Conservation (phyloP, 2,329 filamentous ascomycete species). For the Daldinia eschscholtzii region DNA sequence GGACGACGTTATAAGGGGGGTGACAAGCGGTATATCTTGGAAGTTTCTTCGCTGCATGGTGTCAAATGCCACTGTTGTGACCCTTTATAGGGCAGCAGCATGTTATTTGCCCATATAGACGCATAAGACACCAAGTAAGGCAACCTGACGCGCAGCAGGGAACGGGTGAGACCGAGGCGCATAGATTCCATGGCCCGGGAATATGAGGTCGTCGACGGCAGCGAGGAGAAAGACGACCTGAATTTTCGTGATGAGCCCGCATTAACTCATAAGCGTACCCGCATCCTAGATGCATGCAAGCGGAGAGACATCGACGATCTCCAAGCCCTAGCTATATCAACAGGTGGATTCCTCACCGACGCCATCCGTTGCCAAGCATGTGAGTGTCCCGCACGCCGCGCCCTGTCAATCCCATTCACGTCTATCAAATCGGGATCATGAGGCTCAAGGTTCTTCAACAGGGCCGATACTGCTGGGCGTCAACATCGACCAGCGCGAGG, state of each 20-base stretch:
- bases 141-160: slow-evolving; percentile 34
- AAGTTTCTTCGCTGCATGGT: slow-evolving; percentile 25
- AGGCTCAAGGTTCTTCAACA: slow-evolving; percentile 44
- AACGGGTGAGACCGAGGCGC: slow-evolving; percentile 21
- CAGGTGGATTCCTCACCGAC: slow-evolving; percentile 77
- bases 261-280: slow-evolving; percentile 53
- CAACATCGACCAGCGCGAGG: slow-evolving; percentile 41
- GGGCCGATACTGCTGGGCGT: slow-evolving; percentile 63
- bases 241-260: slow-evolving; percentile 27
- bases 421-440: slow-evolving; percentile 24
- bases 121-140: slow-evolving; percentile 36
- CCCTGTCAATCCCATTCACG: slow-evolving; percentile 10
- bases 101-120: slow-evolving; percentile 33
- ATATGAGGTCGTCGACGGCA: slow-evolving; percentile 39
- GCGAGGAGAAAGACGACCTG: slow-evolving; percentile 24
- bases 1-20: not conserved
- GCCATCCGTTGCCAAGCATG: slow-evolving; percentile 79
- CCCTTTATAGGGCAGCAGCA: slow-evolving; percentile 28
- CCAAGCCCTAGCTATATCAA: slow-evolving; percentile 69
- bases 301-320: slow-evolving; percentile 68
- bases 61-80: slow-evolving; percentile 42
- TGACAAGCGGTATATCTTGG: slow-evolving; percentile 15
- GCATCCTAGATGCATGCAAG: slow-evolving; percentile 72
- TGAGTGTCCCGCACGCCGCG: slow-evolving; percentile 62
- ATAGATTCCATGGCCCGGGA: slow-evolving; percentile 42